A percentile compares a stretch with the other conserved stretches of the same genome.
phyloP scores from a whole-genome alignment of 2,329 filamentous ascomycete genomes.

The Malbranchea zuffiana region DNA sequence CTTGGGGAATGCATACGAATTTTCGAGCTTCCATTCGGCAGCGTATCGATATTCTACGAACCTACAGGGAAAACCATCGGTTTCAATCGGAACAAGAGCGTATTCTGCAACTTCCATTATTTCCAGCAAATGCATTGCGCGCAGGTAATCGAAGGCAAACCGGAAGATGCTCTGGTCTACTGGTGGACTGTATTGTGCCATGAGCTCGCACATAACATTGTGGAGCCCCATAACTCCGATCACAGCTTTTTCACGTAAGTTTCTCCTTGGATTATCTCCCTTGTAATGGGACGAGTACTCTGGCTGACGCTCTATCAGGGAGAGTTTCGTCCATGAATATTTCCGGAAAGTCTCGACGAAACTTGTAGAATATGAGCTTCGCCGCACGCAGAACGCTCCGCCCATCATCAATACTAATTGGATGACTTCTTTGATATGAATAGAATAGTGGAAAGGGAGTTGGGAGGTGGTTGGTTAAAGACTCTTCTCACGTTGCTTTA shows the following conservation, averaged over 20 bases:
- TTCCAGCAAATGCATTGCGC: constrained; percentile 66
- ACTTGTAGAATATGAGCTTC: no score
- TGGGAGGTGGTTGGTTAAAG: no score
- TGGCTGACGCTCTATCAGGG: constrained; percentile 34
- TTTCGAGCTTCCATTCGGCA: constrained; percentile 58
- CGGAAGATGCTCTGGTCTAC: constrained; percentile 62
- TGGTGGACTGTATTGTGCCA: constrained; percentile 97
- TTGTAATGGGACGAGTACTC: neutral
- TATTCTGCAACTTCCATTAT: constrained; percentile 90
- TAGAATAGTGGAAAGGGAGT: no score
- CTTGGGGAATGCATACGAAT: constrained; percentile 59
- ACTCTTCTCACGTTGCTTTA: no score
- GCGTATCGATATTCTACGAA: constrained; percentile 82
- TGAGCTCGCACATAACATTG: constrained; percentile 89
- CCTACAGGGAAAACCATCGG: constrained; percentile 70
- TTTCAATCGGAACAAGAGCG: constrained; percentile 75
- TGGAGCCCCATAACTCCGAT: constrained; percentile 61
- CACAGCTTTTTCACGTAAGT: constrained; percentile 64
- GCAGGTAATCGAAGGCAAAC: constrained; percentile 34
- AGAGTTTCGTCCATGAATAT: constrained; percentile 68
- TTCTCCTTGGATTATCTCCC: neutral
- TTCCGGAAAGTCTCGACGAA: constrained; percentile 44
- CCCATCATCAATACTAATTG: no score
- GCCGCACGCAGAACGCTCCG: no score
- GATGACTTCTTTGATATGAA: no score